Evolutionary conservation across 768 basidiomycete species (phyloP).

Genomic region (Ramaria sp.): DNA sequence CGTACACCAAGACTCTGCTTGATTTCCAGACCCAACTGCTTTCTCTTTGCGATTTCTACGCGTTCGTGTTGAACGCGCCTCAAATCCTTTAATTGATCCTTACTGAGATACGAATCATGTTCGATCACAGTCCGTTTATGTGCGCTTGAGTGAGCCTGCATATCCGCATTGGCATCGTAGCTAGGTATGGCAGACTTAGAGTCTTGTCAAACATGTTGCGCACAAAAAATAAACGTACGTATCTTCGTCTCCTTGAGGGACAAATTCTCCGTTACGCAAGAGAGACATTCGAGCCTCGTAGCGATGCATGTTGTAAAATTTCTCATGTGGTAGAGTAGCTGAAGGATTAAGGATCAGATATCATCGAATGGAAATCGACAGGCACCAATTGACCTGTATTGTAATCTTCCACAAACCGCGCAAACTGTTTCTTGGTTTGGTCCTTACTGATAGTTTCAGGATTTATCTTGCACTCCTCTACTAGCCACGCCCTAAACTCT

Average conservation of each 20-base stretch:
- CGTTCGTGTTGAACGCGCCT: constrained; percentile 80
- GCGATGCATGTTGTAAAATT: constrained; percentile 84
- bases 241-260: constrained; percentile 55
- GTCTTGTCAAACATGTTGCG: not conserved
- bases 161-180: constrained; percentile 79
- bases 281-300: constrained; percentile 81
- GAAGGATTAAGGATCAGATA: not conserved
- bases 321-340: constrained; percentile 92
- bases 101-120: constrained; percentile 62
- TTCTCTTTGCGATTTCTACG: constrained; percentile 77
- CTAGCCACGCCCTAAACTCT: constrained; percentile 88
- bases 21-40: constrained; percentile 78
- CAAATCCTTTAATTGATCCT: constrained; percentile 73
- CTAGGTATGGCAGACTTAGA: constrained; percentile 4
- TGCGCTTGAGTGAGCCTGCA: constrained; percentile 60
- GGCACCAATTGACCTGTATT: constrained; percentile 49
- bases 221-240: not conserved
- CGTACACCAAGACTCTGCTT: constrained; percentile 77
- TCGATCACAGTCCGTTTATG: constrained; percentile 62
- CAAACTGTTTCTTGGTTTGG: constrained; percentile 76
- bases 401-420: constrained; percentile 71
- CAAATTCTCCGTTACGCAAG: constrained; percentile 70
- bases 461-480: constrained; percentile 86
- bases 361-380: not conserved
- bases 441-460: constrained; percentile 84